A percentile compares a stretch with the other conserved stretches of the same genome.
phyloP scores from a whole-genome alignment of 2,329 filamentous ascomycete species.

The Plenodomus lindquistii region DNA sequence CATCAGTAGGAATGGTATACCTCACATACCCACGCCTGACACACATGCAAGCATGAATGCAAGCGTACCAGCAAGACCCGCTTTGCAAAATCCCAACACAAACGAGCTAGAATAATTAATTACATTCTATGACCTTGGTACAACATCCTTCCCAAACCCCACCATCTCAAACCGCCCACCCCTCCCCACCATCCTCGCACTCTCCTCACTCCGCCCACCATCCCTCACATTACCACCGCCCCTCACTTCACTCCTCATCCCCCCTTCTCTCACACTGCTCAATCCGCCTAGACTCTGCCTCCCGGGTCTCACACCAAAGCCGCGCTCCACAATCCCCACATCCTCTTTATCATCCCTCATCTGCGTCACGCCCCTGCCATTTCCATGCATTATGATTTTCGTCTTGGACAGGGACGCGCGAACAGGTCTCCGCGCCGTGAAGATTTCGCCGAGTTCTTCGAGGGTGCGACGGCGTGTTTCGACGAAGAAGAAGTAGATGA shows the following conservation, averaged over 20 bases:
- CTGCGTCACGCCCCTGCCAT: conserved; percentile 34
- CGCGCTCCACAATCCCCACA: conserved; percentile 4
- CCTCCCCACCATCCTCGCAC: conserved; percentile 3
- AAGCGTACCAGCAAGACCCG: too few species aligned
- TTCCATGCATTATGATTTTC: conserved; percentile 35
- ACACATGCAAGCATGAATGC: too few species aligned
- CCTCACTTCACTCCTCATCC: conserved; percentile 7
- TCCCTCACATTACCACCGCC: conserved; percentile 6
- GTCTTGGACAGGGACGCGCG: conserved; percentile 39
- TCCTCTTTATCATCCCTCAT: conserved; percentile 36
- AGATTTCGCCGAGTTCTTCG: conserved; percentile 52
- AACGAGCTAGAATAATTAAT: too few species aligned
- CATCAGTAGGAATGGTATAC: too few species aligned
- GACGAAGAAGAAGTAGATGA: conserved; percentile 46
- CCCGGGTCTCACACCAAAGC: conserved; percentile 3
- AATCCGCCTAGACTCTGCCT: background rate
- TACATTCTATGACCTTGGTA: too few species aligned
- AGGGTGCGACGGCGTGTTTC: conserved; percentile 47
- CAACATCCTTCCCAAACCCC: conserved; percentile 1
- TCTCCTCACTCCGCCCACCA: conserved; percentile 4
- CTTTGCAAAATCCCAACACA: too few species aligned
- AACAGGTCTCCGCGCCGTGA: conserved; percentile 46
- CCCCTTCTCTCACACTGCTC: conserved; percentile 12
- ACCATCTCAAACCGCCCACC: conserved; percentile 13
- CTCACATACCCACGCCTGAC: too few species aligned